Percentiles rank a stretch among this genome's conserved stretches.
phyloP scores from a whole-genome alignment of 75 land plant genomes.

The Ceratopteris richardii region DNA sequence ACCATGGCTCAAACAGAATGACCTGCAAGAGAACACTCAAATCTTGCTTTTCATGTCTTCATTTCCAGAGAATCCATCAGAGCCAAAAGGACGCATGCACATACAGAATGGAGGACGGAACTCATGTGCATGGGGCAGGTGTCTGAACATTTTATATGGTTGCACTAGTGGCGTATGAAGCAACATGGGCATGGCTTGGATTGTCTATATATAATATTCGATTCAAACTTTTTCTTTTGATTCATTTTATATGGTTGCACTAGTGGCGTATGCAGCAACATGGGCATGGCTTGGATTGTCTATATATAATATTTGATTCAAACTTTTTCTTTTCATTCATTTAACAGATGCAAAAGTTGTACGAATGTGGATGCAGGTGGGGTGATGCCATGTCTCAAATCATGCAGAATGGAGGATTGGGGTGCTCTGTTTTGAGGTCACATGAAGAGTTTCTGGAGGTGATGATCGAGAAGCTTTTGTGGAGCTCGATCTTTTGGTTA shows the following conservation, averaged over 20 bases:
- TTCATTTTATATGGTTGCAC: too few species aligned
- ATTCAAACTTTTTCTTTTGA: too few species aligned
- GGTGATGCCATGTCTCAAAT: background rate
- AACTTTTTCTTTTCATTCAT: too few species aligned
- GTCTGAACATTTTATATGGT: too few species aligned
- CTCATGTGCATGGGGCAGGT: slow-evolving; percentile 4
- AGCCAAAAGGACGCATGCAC: slow-evolving; percentile 3
- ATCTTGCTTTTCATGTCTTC: slow-evolving; percentile 18
- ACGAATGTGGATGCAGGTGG: slow-evolving; percentile 8
- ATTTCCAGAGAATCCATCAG: background rate
- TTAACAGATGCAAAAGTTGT: too few species aligned
- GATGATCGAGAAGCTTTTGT: slow-evolving; percentile 6
- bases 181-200: background rate
- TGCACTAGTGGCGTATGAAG: too few species aligned
- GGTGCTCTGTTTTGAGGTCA: background rate
- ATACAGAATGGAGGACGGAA: background rate
- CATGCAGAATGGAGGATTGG: slow-evolving; percentile 2
- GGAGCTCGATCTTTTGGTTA: slow-evolving; percentile 9
- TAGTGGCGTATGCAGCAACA: too few species aligned
- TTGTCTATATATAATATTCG: background rate
- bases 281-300: too few species aligned
- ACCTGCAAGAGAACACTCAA: slow-evolving; percentile 17
- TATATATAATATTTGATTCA: too few species aligned
- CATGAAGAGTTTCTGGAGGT: background rate
- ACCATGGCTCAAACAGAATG: slow-evolving; percentile 23